A percentile compares a stretch with the other conserved stretches of the same genome.
Evolutionary conservation across 2,329 filamentous ascomycete species (phyloP).

Genomic region (Verticillium zaregamsianum): DNA sequence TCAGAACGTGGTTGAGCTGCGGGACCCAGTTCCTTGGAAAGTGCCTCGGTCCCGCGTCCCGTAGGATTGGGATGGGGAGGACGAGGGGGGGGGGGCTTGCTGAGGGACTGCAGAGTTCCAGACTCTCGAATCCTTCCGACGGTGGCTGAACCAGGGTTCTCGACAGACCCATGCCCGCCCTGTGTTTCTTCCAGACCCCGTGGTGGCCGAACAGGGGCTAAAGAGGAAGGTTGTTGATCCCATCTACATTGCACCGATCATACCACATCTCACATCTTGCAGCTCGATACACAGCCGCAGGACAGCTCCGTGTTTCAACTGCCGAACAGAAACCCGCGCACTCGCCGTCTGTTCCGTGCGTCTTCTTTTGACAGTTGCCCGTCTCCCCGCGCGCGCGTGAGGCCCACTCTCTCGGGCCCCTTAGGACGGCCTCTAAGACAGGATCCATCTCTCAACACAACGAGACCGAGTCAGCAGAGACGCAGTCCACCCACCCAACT

Average conservation of each 20-base stretch:
- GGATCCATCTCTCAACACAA: no score
- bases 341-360: no score
- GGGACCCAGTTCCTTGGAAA: background rate
- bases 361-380: no score
- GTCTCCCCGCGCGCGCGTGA: no score
- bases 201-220: background rate
- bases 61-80: background rate
- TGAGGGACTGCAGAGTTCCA: background rate
- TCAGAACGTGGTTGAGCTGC: background rate
- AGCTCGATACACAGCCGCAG: background rate
- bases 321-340: background rate
- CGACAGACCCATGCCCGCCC: background rate
- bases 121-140: background rate
- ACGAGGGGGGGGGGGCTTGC: background rate
- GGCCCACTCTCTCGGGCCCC: no score
- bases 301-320: background rate
- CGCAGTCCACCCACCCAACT: no score
- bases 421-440: no score
- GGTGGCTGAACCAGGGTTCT: background rate
- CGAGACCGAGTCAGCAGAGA: no score
- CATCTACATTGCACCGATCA: background rate
- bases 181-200: background rate
- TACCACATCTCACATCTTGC: background rate
- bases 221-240: background rate
- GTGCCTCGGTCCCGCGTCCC: background rate